Conservation (phyloP, 305 asterid genomes). For the Solanum hybrid region DNA sequence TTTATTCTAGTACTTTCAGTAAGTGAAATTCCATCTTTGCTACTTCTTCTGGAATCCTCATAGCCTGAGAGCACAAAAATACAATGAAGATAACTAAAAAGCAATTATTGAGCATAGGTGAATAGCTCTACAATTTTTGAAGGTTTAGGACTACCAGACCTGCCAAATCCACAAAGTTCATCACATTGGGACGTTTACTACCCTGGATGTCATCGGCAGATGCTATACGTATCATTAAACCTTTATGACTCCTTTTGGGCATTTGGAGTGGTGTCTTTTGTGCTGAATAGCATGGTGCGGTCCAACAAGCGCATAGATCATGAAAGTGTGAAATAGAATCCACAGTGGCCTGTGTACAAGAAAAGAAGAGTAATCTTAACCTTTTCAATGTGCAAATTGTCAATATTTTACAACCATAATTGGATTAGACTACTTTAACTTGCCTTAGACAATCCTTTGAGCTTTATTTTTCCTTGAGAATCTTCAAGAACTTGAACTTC, state of each 20-base stretch:
- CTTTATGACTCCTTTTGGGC: slow-evolving; percentile 44
- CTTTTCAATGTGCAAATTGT: background rate
- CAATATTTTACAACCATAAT: background rate
- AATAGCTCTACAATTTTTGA: background rate
- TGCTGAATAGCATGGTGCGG: slow-evolving; percentile 16
- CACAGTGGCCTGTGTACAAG: slow-evolving; percentile 36
- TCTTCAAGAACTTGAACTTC: slow-evolving; percentile 58
- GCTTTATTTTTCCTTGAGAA: slow-evolving; percentile 57
- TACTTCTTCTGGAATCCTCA: slow-evolving; percentile 55
- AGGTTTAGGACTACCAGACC: slow-evolving; percentile 30
- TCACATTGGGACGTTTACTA: slow-evolving; percentile 36
- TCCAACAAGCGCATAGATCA: slow-evolving; percentile 22
- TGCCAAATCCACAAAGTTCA: slow-evolving; percentile 81
- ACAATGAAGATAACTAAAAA: background rate
- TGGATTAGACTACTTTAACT: slow-evolving; percentile 6
- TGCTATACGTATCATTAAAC: slow-evolving; percentile 48
- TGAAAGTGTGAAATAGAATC: slow-evolving; percentile 44
- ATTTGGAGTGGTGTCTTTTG: slow-evolving; percentile 32
- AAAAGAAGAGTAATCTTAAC: background rate
- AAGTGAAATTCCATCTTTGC: slow-evolving; percentile 40
- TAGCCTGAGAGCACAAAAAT: slow-evolving; percentile 39
- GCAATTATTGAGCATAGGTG: background rate
- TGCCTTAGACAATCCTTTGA: slow-evolving; percentile 77
- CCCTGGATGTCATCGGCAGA: slow-evolving; percentile 30
- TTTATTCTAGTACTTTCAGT: slow-evolving; percentile 48